Evolutionary conservation across 495 filamentous ascomycete genomes (phyloP).

Genomic region (Xylaria telfairii): DNA sequence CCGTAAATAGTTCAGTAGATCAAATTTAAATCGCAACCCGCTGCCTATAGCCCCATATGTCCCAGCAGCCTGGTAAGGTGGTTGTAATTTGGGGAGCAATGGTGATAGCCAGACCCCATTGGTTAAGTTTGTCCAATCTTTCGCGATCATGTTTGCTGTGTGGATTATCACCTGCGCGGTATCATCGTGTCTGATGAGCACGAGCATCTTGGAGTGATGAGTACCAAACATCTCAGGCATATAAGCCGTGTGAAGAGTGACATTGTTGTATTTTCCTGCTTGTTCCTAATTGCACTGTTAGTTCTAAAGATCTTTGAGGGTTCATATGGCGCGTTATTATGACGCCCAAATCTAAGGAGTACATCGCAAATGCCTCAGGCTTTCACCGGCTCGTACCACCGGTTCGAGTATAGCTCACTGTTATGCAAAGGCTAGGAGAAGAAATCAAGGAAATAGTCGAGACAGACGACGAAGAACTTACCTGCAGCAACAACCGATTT

Average conservation of each 20-base stretch:
- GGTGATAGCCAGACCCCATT: conserved; percentile 87
- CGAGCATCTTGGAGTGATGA: conserved; percentile 82
- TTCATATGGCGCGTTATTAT: not conserved
- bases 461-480: conserved; percentile 40
- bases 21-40: conserved; percentile 75
- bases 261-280: conserved; percentile 67
- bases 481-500: conserved; percentile 65
- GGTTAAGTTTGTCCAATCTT: conserved; percentile 88
- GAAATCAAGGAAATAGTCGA: not conserved
- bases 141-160: conserved; percentile 85
- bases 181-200: conserved; percentile 78
- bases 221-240: conserved; percentile 90
- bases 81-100: conserved; percentile 59
- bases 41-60: conserved; percentile 52
- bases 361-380: not conserved
- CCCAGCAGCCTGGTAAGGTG: not conserved
- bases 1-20: conserved; percentile 74
- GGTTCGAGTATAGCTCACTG: not conserved
- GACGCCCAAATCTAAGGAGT: too few species aligned
- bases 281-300: conserved; percentile 49
- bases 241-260: conserved; percentile 73
- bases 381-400: not conserved
- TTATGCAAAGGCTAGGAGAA: not conserved
- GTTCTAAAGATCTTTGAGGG: not conserved
- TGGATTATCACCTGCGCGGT: conserved; percentile 83